Base-by-base conservation (phyloP, 2,329 filamentous ascomycete genomes). In the Sclerotinia sclerotiorum region DNA sequence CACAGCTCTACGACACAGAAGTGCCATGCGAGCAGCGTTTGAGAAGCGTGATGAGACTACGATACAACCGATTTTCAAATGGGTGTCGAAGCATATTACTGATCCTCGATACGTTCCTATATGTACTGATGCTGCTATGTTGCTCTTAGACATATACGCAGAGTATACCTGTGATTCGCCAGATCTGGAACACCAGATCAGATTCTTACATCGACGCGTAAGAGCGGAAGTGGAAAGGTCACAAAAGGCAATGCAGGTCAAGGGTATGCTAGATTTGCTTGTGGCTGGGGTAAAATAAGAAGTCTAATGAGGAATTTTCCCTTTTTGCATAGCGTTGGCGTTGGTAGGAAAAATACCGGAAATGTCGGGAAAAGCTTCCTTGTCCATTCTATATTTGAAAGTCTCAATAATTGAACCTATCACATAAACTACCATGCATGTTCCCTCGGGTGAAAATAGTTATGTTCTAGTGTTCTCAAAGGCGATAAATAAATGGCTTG, bases 91-190 rank as follows among this genome's bases (percentile, higher is more conserved):
- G 73, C 88, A 94, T 79, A 90, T 99, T 73, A 85, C 88, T 51
- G 90, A 97, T 77, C 92, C 94, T 46, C 88, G 92, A 67, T 91
- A 95, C 78, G 88, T 95, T 60, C 85, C 85, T 70, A 82, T 97
- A 46, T 93, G 92, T 76, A 90, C 93, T 32, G 94, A 98, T 79
- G 87, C 95, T 29, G 89, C 90, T 21, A 85, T 96, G 75, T 84
- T 93, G 69, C 82, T 98, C 48, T 82, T 98, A 27, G 94, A 99
- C 76, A 82, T 98, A 49, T 99, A 98, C 78, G 88, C 90, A 42
- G 89, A 92, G 77, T 90, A 93, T 73, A 84, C 93, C 32, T 91
- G 87, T 2, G 88, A 88, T 62, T 93, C 90, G 48, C 84, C 86
- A 8, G 88, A 91, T 77, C 85, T 98, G 68, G 88, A 92, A 70